Evolutionary conservation across 495 filamentous ascomycete genomes (phyloP).

Genomic region (Aspergillus sclerotiicarbonarius): DNA sequence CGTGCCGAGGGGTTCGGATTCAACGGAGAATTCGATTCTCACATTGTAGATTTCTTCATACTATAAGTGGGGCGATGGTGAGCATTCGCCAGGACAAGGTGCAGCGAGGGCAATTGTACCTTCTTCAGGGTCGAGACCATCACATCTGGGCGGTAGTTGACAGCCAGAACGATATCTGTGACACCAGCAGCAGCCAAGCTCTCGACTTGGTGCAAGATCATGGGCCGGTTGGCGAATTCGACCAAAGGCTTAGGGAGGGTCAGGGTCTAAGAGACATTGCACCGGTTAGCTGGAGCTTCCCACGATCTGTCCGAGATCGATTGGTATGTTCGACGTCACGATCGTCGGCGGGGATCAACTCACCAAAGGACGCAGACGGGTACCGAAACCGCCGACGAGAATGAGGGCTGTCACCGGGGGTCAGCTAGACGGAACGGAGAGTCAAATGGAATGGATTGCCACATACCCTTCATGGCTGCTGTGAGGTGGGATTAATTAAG

Average conservation of each 20-base stretch:
- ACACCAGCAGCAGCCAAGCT: conserved; percentile 92
- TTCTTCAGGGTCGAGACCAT: conserved; percentile 78
- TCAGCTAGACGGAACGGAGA: conserved; percentile 16
- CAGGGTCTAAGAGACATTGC: conserved; percentile 63
- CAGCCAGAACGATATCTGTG: conserved; percentile 95
- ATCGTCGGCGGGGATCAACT: conserved; percentile 32
- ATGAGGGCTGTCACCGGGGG: conserved; percentile 77
- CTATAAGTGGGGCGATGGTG: conserved; percentile 38
- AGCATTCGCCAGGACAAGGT: background rate
- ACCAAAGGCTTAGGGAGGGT: conserved; percentile 97
- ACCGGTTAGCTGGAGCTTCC: no score
- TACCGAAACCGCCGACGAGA: conserved; percentile 99
- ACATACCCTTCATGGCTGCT: conserved; percentile 25
- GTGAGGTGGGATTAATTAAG: conserved; percentile 1
- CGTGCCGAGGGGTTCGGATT: conserved; percentile 92
- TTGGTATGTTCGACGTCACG: conserved; percentile 9
- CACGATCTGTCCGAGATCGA: background rate
- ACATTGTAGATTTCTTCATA: conserved; percentile 90
- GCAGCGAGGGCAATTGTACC: conserved; percentile 28
- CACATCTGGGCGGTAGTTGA: conserved; percentile 97
- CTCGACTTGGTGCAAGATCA: conserved; percentile 98
- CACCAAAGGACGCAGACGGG: conserved; percentile 96
- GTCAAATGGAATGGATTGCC: background rate
- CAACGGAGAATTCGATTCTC: conserved; percentile 94
- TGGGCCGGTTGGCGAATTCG: conserved; percentile 96